phyloP scores from a whole-genome alignment of 306 rosid species.

The Inga oerstediana region DNA sequence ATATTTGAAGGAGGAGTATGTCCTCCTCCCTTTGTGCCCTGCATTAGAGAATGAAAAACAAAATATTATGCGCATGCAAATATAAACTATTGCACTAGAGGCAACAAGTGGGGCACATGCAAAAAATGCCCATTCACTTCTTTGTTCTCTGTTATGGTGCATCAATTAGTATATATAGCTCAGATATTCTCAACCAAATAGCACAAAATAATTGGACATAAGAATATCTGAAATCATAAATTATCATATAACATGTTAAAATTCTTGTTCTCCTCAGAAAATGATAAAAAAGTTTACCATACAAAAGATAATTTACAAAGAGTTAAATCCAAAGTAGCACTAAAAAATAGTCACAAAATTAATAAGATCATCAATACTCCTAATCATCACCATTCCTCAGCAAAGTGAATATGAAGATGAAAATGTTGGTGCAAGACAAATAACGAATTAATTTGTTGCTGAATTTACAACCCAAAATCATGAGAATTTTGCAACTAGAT shows the following conservation, averaged over 20 bases:
- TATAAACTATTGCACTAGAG: background rate
- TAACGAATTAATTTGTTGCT: constrained; percentile 10
- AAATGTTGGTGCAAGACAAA: constrained; percentile 21
- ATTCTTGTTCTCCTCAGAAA: background rate
- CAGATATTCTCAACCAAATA: constrained; percentile 20
- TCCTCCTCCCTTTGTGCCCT: constrained; percentile 61
- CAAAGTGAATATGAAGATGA: constrained; percentile 18
- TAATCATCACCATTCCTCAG: constrained; percentile 17
- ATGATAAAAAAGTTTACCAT: constrained; percentile 3
- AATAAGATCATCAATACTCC: constrained; percentile 22
- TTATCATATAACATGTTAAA: constrained; percentile 25
- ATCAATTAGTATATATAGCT: constrained; percentile 14
- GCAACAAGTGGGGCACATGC: constrained; percentile 12
- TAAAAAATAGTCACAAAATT: constrained; percentile 3
- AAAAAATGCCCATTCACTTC: constrained; percentile 13
- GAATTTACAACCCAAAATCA: constrained; percentile 21
- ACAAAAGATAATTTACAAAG: constrained; percentile 7
- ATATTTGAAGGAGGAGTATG: constrained; percentile 73
- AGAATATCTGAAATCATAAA: constrained; percentile 26
- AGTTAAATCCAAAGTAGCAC: constrained; percentile 31
- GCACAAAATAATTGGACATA: constrained; percentile 27
- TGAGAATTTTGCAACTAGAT: constrained; percentile 21
- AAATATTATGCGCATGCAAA: background rate
- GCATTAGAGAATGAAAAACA: constrained; percentile 24
- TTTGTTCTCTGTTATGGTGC: background rate